Evolutionary conservation across 2,329 filamentous ascomycete genomes (phyloP), one percentile per base, ranked within the genome.

Genomic region (Talaromyces piceae): DNA sequence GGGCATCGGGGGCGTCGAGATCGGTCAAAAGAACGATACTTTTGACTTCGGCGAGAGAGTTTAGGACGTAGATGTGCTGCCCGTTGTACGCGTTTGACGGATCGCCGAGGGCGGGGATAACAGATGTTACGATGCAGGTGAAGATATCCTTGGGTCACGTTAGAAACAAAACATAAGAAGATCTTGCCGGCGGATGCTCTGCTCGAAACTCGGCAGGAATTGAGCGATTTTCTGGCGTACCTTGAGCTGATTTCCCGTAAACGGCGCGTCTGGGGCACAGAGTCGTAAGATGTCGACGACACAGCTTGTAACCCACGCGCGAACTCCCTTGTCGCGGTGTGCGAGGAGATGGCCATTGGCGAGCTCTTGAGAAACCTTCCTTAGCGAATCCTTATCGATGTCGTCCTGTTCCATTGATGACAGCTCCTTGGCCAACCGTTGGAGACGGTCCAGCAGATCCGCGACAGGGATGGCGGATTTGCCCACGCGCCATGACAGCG

Each of bases 241-340:
- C 84, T 94, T 95, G 56, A 97, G 78, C 73, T 97, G 91, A 54
- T 87, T 83, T 37, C 82, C 83, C 22, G 89, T 94, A 70, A 95
- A 97, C 16, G 93, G 93, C 66, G 93, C 93, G 76, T 97, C 86
- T 0, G 93, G 93, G 25, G 93, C 93, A 71, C 89, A 95, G 52
- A 98, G 79, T 61, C 88, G 86, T 65, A 98, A 80, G 59, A 98
- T 87, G 67, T 98, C 93, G 50, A 96, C 90, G 55, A 97, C 77
- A 67, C 91, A 97, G 63, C 88, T 88, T 41, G 90, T 84, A 27
- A 88, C 82, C 75, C 87, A 95, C 23, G 93, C 91, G 68, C 87
- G 86, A 57, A 98, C 90, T 51, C 93, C 93, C 58, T 85, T 87
- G 68, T 98, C 93, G 73, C 95, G 95, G 72, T 98, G 93, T 54